Conservation (phyloP, 768 basidiomycete genomes). For the Phylloporus sp. region DNA sequence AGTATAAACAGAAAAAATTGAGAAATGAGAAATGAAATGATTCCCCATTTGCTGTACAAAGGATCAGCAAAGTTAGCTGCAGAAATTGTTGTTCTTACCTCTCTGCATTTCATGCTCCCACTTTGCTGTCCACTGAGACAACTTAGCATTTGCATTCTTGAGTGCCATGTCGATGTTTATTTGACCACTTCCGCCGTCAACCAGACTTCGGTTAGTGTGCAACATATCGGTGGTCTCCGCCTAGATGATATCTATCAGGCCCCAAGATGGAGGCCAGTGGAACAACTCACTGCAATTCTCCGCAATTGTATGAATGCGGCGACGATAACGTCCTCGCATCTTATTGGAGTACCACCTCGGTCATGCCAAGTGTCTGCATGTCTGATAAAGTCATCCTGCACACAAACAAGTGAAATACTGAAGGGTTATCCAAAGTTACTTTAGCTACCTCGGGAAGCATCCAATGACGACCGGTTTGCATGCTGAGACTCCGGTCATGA, state of each 20-base stretch:
- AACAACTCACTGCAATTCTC: slow-evolving; percentile 62
- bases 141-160: slow-evolving; percentile 63
- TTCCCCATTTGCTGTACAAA: slow-evolving; percentile 56
- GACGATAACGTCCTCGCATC: slow-evolving; percentile 79
- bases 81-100: slow-evolving; percentile 37
- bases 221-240: slow-evolving; percentile 78
- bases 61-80: slow-evolving; percentile 1
- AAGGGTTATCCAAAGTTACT: neutral
- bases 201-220: slow-evolving; percentile 45
- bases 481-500: slow-evolving; percentile 81
- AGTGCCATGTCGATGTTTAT: slow-evolving; percentile 71
- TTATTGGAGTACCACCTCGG: slow-evolving; percentile 43
- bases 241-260: slow-evolving; percentile 31
- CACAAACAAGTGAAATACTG: slow-evolving; percentile 9
- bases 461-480: slow-evolving; percentile 82
- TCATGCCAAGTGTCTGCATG: slow-evolving; percentile 70
- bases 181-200: slow-evolving; percentile 47
- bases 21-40: slow-evolving; percentile 74
- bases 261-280: neutral
- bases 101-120: slow-evolving; percentile 74
- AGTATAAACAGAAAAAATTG: slow-evolving; percentile 70
- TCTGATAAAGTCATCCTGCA: slow-evolving; percentile 64
- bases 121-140: slow-evolving; percentile 64
- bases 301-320: slow-evolving; percentile 74
- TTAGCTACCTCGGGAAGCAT: slow-evolving; percentile 69